Conservation (phyloP, 768 basidiomycete genomes). For the Phanerochaete sordida region DNA sequence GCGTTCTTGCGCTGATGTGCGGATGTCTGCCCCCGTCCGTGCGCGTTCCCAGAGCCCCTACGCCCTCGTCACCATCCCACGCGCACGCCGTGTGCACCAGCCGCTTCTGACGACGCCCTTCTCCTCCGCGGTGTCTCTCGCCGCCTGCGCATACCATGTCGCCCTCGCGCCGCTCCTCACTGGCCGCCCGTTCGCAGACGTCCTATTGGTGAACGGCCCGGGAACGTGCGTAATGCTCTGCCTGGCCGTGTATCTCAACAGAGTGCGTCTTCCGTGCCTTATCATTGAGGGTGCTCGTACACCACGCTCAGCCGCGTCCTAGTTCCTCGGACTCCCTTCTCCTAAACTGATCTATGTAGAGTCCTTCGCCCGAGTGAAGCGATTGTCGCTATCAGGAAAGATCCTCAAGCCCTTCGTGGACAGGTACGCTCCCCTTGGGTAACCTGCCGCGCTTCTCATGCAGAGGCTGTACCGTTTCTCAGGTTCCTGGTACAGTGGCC, state of each 20-base stretch:
- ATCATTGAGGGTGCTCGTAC: background rate
- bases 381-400: conserved; percentile 81
- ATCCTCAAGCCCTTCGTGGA: conserved; percentile 82
- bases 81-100: conserved; percentile 88
- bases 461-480: background rate
- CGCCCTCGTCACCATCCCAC: conserved; percentile 66
- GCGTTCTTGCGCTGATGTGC: background rate
- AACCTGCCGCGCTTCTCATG: background rate
- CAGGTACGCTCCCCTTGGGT: conserved; percentile 39
- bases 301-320: conserved; percentile 5
- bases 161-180: conserved; percentile 45
- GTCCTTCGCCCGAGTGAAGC: conserved; percentile 84
- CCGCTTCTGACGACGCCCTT: conserved; percentile 63
- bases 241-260: conserved; percentile 63
- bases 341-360: conserved; percentile 86
- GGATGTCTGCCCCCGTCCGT: background rate
- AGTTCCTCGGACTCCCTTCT: conserved; percentile 74
- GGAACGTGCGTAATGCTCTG: conserved; percentile 89
- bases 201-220: conserved; percentile 90
- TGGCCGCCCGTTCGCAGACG: conserved; percentile 51
- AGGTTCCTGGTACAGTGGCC: conserved; percentile 95
- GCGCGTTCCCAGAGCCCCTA: conserved; percentile 29
- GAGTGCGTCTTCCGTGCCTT: conserved; percentile 42
- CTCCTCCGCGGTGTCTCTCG: conserved; percentile 60
- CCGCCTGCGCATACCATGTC: conserved; percentile 58